Conservation (phyloP, 1,139 yeast species). For the Yamadazyma jaroonii region DNA sequence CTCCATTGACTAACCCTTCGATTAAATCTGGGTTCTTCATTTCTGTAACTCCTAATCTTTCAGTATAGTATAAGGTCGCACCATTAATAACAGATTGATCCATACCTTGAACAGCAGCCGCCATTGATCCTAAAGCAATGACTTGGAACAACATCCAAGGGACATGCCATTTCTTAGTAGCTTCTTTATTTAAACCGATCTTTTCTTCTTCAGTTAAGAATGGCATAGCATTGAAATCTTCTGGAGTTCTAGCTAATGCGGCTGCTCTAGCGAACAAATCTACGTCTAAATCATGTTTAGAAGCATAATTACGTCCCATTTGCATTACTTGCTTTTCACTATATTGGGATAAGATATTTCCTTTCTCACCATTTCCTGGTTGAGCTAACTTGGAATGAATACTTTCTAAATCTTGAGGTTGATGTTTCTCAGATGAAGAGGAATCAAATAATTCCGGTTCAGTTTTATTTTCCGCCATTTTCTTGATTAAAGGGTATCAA, state of each 20-base stretch:
- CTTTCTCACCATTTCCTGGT: constrained; percentile 27
- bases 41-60: constrained; percentile 46
- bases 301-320: constrained; percentile 72
- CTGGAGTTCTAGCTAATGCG: constrained; percentile 68
- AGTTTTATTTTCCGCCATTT: constrained; percentile 4
- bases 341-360: constrained; percentile 63
- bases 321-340: constrained; percentile 63
- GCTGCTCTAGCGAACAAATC: constrained; percentile 78
- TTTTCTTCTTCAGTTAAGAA: constrained; percentile 61
- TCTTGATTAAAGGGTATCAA: too few relatives aligned
- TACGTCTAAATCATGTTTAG: constrained; percentile 56
- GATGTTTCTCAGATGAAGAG: constrained; percentile 11
- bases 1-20: constrained; percentile 73
- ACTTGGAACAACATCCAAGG: constrained; percentile 62
- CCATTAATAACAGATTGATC: constrained; percentile 89
- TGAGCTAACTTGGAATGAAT: constrained; percentile 16
- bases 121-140: constrained; percentile 75
- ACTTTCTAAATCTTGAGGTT: constrained; percentile 26
- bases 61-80: constrained; percentile 71
- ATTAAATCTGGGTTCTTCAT: constrained; percentile 61
- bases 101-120: constrained; percentile 93
- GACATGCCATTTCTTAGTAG: constrained; percentile 64
- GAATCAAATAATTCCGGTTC: constrained; percentile 7
- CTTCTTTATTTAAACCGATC: constrained; percentile 49
- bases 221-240: constrained; percentile 54